Evolutionary conservation across 352 stramenopile genomes (phyloP).

Genomic region (Phytophthora rubi): DNA sequence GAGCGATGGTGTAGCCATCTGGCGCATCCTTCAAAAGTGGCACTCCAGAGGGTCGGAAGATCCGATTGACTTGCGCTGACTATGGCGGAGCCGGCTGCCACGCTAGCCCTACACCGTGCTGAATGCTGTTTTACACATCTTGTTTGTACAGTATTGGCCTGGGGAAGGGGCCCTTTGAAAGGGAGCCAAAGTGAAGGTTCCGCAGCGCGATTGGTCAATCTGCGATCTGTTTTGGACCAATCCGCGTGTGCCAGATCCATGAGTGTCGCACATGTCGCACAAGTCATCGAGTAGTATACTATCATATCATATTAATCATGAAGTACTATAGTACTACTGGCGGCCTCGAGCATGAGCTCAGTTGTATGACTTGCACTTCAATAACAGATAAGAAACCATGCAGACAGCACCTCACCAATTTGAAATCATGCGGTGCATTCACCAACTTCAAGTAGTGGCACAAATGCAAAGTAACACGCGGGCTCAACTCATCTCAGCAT

Average conservation of each 20-base stretch:
- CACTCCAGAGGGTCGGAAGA: slow-evolving; percentile 33
- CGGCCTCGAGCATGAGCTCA: too few relatives aligned
- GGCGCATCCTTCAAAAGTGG: slow-evolving; percentile 6
- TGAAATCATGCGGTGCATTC: too few relatives aligned
- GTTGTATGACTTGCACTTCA: too few relatives aligned
- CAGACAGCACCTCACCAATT: too few relatives aligned
- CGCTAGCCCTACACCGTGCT: not conserved
- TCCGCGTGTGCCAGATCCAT: slow-evolving; percentile 17
- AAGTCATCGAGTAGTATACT: not conserved
- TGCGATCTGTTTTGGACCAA: slow-evolving; percentile 16
- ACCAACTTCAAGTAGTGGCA: too few relatives aligned
- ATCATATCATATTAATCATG: slow-evolving; percentile 5
- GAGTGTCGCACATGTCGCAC: slow-evolving; percentile 35
- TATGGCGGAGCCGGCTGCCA: slow-evolving; percentile 20
- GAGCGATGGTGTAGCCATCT: slow-evolving; percentile 27
- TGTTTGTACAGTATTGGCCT: slow-evolving; percentile 14
- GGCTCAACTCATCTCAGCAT: too few relatives aligned
- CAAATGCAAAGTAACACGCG: too few relatives aligned
- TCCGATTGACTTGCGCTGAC: slow-evolving; percentile 32
- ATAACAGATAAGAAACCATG: too few relatives aligned
- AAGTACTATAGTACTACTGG: not conserved
- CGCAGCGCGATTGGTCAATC: slow-evolving; percentile 4
- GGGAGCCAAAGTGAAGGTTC: slow-evolving; percentile 23
- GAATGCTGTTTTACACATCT: slow-evolving; percentile 32
- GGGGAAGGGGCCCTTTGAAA: slow-evolving; percentile 6